Base-by-base conservation (phyloP, 495 filamentous ascomycete species). In the Lophium mytilinum region DNA sequence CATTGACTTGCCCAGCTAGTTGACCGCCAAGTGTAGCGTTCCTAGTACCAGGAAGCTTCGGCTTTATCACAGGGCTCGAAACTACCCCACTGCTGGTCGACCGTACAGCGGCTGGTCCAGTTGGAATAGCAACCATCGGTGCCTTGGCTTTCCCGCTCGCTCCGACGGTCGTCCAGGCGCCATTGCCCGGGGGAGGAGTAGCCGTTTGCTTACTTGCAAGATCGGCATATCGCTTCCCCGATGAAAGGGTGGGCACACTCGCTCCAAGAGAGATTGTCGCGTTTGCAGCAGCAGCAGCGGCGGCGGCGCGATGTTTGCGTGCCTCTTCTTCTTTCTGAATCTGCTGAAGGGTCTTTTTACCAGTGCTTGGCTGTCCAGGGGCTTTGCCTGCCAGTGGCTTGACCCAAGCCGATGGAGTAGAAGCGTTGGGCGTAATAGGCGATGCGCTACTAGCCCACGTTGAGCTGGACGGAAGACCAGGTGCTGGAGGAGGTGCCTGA, bases 301-400 rank as follows among this genome's bases (percentile, higher is more conserved):
- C 81, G 15, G 75, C 69, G 37, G 71, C 68, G 62, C 84, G 83
- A 78, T 97, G 96, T 50, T 90, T 87, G 30, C 79, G 78, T 67
- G 97, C 93, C 63, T 98, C 93, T 74, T 98, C 93, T 65, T 91
- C 90, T 68, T 97, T 93, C 57, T 97, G 97, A 56, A 97, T 92
- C 48, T 88, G 88, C 34, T 97, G 77, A 0, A 91, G 96, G 79
- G 95, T 97, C 78, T 91, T 91, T 34, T 81, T 72, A 19, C 75
- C 67, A 15, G 77, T 67, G 9, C 63, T 65, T 15, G 76, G 64
- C 5, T 72, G 70, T 12, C 78, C 69, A 40, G 78, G 65, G 10
- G 66, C 68, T 74, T 77, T 91, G 69, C 73, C 84, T 68, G 74
- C 80, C 62, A 80, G 72, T 71, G 74, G 84, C 68, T 83, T 87